These are phyloP conservation scores for Grifola frondosa DNA, from an alignment of 1,284 basidiomycete species.

Conservation along the genomic window DNA sequence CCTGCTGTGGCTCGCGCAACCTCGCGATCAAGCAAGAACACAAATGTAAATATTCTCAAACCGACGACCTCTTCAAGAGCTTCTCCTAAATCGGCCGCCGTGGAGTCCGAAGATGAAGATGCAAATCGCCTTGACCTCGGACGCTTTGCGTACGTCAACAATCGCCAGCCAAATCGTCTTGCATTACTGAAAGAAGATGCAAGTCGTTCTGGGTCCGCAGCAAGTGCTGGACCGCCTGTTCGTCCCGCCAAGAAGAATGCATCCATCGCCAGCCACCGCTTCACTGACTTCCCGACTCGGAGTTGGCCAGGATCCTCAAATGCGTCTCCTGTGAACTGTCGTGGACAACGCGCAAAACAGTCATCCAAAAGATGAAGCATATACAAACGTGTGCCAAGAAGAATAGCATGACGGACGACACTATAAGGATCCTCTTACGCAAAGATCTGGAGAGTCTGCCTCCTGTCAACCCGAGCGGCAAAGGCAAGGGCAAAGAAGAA, in stretches of 20 bases:
- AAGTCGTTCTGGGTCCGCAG: slow-evolving; percentile 2
- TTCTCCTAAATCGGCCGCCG: neutral
- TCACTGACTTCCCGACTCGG: slow-evolving; percentile 40
- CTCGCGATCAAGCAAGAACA: neutral
- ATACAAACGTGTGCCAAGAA: slow-evolving; percentile 68
- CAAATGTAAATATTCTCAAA: neutral
- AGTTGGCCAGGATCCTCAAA: slow-evolving; percentile 48
- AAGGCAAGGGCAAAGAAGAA: slow-evolving; percentile 29
- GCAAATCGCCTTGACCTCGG: slow-evolving; percentile 8
- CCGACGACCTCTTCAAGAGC: neutral
- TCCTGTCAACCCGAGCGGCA: slow-evolving; percentile 17
- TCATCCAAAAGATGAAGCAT: slow-evolving; percentile 60
- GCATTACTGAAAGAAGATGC: slow-evolving; percentile 1
- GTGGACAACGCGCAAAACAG: slow-evolving; percentile 70
- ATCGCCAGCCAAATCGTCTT: slow-evolving; percentile 13
- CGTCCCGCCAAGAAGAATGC: slow-evolving; percentile 3
- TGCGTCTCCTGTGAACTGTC: slow-evolving; percentile 64
- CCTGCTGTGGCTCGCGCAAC: neutral
- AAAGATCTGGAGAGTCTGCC: slow-evolving; percentile 41
- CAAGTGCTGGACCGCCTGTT: neutral
- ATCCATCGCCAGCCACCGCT: slow-evolving; percentile 15
- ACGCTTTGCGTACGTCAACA: slow-evolving; percentile 14
- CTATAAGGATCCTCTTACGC: slow-evolving; percentile 51
- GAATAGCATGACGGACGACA: slow-evolving; percentile 50
- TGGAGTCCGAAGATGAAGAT: slow-evolving; percentile 3